Evolutionary conservation across 495 filamentous ascomycete species (phyloP).

Genomic region (Podospora sp.): DNA sequence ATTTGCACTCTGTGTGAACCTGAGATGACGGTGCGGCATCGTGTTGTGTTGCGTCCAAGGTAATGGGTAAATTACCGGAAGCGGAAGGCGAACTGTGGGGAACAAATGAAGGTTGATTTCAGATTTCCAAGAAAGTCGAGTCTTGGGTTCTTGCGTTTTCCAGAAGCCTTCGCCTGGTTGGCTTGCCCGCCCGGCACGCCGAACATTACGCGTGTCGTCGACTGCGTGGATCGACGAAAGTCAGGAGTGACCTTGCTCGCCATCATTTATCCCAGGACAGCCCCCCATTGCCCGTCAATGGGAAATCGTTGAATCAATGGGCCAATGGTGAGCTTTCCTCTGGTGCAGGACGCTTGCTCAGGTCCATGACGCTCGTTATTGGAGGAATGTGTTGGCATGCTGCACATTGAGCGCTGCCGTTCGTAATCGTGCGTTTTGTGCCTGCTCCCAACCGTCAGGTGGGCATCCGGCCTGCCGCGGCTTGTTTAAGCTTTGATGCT

Average conservation of each 20-base stretch:
- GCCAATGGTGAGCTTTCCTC: background rate
- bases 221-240: background rate
- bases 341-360: slow-evolving; percentile 9
- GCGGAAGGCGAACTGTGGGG: slow-evolving; percentile 18
- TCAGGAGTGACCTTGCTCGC: background rate
- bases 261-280: slow-evolving; percentile 5
- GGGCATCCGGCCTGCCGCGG: slow-evolving; percentile 9
- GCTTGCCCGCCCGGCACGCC: background rate
- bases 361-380: slow-evolving; percentile 32
- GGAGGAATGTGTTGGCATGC: slow-evolving; percentile 26
- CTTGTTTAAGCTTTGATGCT: slow-evolving; percentile 32
- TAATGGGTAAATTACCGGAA: slow-evolving; percentile 10
- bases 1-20: background rate
- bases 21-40: background rate
- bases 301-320: background rate
- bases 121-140: slow-evolving; percentile 13
- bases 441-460: slow-evolving; percentile 14
- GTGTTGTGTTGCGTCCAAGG: background rate
- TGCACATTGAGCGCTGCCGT: slow-evolving; percentile 19
- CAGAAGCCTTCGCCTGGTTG: slow-evolving; percentile 33
- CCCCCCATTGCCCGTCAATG: background rate
- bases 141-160: slow-evolving; percentile 21
- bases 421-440: slow-evolving; percentile 9
- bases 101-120: slow-evolving; percentile 16
- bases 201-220: background rate